Conservation (phyloP, 2,329 filamentous ascomycete genomes). For the Fusarium mangiferae region DNA sequence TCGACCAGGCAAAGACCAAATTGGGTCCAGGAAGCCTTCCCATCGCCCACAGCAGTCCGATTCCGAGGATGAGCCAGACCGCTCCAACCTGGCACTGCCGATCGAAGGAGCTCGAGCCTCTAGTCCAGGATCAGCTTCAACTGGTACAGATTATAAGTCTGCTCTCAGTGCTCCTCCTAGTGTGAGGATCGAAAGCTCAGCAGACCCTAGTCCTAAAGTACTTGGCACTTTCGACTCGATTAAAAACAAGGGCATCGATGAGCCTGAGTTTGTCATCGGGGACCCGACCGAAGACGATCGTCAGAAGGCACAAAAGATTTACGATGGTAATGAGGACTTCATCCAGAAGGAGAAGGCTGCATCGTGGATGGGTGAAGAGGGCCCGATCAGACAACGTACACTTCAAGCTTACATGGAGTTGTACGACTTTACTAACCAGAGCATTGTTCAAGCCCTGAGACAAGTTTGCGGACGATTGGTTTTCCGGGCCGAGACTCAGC, state of each 20-base stretch:
- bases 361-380: conserved; percentile 86
- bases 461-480: conserved; percentile 84
- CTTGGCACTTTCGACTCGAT: conserved; percentile 47
- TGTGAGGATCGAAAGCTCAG: conserved; percentile 56
- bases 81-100: conserved; percentile 54
- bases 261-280: conserved; percentile 67
- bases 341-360: conserved; percentile 83
- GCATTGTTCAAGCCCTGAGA: conserved; percentile 81
- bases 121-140: conserved; percentile 50
- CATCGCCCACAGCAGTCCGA: conserved; percentile 43
- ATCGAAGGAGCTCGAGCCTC: conserved; percentile 53
- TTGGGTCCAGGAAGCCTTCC: conserved; percentile 43
- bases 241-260: conserved; percentile 60
- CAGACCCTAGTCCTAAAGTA: conserved; percentile 52
- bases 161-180: conserved; percentile 57
- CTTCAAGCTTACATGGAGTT: conserved; percentile 88
- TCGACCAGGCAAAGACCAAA: conserved; percentile 37
- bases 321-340: conserved; percentile 83
- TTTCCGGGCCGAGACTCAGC: conserved; percentile 92
- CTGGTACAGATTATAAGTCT: conserved; percentile 54
- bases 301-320: conserved; percentile 84
- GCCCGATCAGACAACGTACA: conserved; percentile 66
- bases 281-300: conserved; percentile 75
- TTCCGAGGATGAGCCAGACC: conserved; percentile 48
- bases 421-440: conserved; percentile 85